phyloP scores from a whole-genome alignment of 306 rosid genomes.

The Dryas drummondii region DNA sequence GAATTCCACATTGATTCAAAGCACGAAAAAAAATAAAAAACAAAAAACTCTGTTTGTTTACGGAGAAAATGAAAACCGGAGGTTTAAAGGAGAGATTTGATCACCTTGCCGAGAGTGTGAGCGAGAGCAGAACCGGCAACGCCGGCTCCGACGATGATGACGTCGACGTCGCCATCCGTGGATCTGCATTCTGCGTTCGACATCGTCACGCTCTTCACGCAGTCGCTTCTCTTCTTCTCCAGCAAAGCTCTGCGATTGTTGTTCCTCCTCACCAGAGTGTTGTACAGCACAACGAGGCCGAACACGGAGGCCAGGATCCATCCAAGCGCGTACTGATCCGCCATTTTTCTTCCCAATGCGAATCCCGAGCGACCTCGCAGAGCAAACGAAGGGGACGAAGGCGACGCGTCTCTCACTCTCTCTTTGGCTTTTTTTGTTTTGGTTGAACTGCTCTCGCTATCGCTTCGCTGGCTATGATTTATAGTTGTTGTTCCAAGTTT shows the following conservation, averaged over 20 bases:
- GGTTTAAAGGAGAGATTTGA: neutral
- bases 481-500: no score
- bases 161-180: constrained; percentile 42
- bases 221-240: constrained; percentile 23
- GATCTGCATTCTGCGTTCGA: constrained; percentile 62
- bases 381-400: constrained; percentile 11
- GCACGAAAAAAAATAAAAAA: neutral
- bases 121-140: constrained; percentile 96
- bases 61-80: neutral
- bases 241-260: constrained; percentile 19
- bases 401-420: constrained; percentile 13
- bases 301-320: constrained; percentile 45
- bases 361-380: constrained; percentile 28
- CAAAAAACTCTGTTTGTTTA: neutral
- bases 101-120: constrained; percentile 88
- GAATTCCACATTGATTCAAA: neutral
- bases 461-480: constrained; percentile 4
- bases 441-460: constrained; percentile 3
- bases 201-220: constrained; percentile 41
- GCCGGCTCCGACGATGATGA: constrained; percentile 93
- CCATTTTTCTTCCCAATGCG: constrained; percentile 39
- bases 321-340: constrained; percentile 46
- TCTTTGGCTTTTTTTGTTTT: neutral
- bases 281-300: constrained; percentile 40
- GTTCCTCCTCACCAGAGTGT: constrained; percentile 23